phyloP scores from a whole-genome alignment of 805 yeast species.

The Suhomyces sp. region DNA sequence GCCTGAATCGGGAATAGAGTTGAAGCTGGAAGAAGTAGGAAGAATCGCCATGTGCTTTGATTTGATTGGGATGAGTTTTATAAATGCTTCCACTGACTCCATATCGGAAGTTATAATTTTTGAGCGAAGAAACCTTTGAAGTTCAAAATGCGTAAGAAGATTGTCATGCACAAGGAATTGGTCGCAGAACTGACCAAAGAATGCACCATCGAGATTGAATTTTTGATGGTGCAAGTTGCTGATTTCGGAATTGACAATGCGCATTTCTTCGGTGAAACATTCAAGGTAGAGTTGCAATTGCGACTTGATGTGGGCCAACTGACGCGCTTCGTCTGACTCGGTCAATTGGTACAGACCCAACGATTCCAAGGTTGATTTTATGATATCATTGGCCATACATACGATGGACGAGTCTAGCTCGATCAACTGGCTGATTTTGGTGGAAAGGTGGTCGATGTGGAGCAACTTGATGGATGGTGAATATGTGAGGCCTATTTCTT shows the following conservation, averaged over 20 bases:
- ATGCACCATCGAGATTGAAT: not conserved
- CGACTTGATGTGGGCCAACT: not conserved
- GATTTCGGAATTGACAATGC: not conserved
- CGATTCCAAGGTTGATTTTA: not conserved
- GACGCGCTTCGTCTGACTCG: not conserved
- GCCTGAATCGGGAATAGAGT: conserved; percentile 8
- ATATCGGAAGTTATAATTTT: conserved; percentile 8
- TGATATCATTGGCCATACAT: not conserved
- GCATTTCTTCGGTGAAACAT: not conserved
- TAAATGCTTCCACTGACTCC: conserved; percentile 11
- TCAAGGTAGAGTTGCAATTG: conserved; percentile 1
- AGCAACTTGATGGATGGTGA: conserved; percentile 14
- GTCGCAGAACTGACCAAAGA: not conserved
- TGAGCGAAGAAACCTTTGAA: conserved; percentile 8
- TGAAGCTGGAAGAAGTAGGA: conserved; percentile 3
- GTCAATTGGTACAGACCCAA: not conserved
- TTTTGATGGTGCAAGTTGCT: not conserved
- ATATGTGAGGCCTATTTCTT: conserved; percentile 11
- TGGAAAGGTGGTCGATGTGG: conserved; percentile 7
- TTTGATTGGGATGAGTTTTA: conserved; percentile 15
- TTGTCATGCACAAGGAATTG: not conserved
- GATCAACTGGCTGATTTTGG: conserved; percentile 8
- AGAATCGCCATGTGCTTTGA: conserved; percentile 1
- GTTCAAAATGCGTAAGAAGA: conserved; percentile 8
- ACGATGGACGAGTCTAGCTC: conserved; percentile 10